Conservation (phyloP, 306 rosid species). For the Corylus avellana region DNA sequence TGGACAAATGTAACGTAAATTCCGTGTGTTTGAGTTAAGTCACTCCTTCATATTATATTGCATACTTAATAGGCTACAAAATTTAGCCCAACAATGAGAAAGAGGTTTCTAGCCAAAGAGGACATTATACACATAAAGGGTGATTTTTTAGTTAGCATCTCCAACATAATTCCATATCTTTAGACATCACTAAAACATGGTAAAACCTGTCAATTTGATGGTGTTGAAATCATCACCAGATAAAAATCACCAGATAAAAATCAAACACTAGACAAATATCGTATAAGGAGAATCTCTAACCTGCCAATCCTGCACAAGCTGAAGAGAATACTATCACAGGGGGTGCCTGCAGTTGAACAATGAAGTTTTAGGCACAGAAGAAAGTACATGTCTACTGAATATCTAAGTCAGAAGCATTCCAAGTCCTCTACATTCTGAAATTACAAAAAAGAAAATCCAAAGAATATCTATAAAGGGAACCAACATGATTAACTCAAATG, state of each 20-base stretch:
- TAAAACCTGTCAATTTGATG: background rate
- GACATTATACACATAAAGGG: background rate
- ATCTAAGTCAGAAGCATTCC: background rate
- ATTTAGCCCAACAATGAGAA: background rate
- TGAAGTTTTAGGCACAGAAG: background rate
- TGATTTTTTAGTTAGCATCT: background rate
- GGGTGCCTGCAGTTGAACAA: constrained; percentile 71
- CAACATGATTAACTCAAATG: background rate
- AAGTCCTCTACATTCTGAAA: background rate
- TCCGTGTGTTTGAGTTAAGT: background rate
- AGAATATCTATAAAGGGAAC: background rate
- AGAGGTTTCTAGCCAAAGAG: background rate
- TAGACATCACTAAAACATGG: background rate
- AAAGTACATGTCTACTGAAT: background rate
- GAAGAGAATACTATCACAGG: constrained; percentile 93
- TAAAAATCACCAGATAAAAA: background rate
- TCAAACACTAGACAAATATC: constrained; percentile 8
- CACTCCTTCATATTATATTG: background rate
- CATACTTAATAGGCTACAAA: background rate
- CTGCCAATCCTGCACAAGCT: constrained; percentile 88
- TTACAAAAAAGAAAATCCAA: background rate
- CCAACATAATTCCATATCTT: background rate
- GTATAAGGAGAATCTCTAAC: constrained; percentile 33
- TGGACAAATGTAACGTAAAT: background rate
- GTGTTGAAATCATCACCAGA: background rate